Base-by-base conservation (phyloP, 78 protist genomes). In the Diacronema lutheri region DNA sequence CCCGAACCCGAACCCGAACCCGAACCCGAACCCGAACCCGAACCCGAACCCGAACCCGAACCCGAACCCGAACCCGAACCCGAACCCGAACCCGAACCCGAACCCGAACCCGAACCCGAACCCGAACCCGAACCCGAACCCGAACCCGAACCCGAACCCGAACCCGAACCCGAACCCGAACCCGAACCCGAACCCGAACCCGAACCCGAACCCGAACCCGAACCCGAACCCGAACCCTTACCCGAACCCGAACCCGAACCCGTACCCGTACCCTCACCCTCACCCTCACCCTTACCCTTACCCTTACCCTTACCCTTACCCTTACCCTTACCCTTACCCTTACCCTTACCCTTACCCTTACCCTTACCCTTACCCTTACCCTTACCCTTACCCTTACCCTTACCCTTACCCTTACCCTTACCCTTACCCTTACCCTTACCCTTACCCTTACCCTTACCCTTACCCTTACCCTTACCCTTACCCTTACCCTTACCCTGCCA, bases 121-220 rank as follows among this genome's bases (percentile, higher is more conserved):
- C 62, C 62, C 62, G 62, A 57, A 57, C 62, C 62, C 62, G 62
- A 57, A 57, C 62, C 62, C 62, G 62, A 57, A 57, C 62, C 62
- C 62, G 62, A 57, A 57, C 62, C 62, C 62, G 62, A 57, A 57
- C 62, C 62, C 62, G 62, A 57, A 57, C 62, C 62, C 62, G 62
- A 57, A 57, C 62, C 62, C 62, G 62, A 57, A 57, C 62, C 62
- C 62, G 62, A 57, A 57, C 62, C 62, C 62, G 62, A 57, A 57
- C 62, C 62, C 62, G 62, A 57, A 57, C 62, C 62, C 62, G 62
- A 57, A 57, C 62, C 62, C 62, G 62, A 57, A 57, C 62, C 62
- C 62, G 62, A 57, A 57, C 62, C 62, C 62, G 62, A 57, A 57
- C 62, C 62, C 62, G 62, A 57, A 57, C 62, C 62, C 62, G 62